Base-by-base conservation (phyloP, 1,284 basidiomycete genomes). In the Irpex sp. region DNA sequence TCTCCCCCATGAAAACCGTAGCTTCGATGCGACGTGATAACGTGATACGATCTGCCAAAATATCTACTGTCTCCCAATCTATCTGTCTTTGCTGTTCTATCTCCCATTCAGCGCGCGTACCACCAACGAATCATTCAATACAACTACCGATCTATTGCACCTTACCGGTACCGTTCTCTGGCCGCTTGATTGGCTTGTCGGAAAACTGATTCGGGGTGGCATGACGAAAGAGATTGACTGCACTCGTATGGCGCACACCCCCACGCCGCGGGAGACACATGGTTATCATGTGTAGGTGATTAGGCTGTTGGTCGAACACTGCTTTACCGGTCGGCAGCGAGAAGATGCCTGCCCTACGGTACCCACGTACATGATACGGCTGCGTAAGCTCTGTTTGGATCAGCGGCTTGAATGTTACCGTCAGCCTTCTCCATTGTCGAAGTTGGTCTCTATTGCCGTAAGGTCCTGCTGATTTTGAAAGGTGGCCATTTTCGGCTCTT, bases 31-130 rank as follows among this genome's bases (percentile, higher is more conserved):
- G 54, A 56, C 31, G 34, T 56, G 54, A 56, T 56, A 56, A 44
- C 54, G 31, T 56, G 54, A 56, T 56, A 56, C 54, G 54, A 56
- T 56, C 54, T 56, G 54, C 54, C 54, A 56, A 56, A 36, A 56
- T 21, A 13, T 36, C 17, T 26, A 34, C 26, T 15, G 54, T 51
- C 19, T 36, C 21, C 8, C 19, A 56, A 36, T 36, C 54, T 56
- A 44, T 44, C 40, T 44, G 11, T 34, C 54, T 56, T 36, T 56
- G 54, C 34, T 56, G 54, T 51, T 51, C 54, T 56, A 34, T 56
- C 54, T 56, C 54, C 21, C 9, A 9, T 52, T 36, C 34, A 34
- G 54, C 26, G 3, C 26, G 26, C 54, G 13, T 56, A 21, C 19
- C 26, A 56, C 3, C 11, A 44, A 44, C 40, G 40, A 56, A 56